Base-by-base conservation (phyloP, 306 rosid genomes). In the Mucuna pruriens region DNA sequence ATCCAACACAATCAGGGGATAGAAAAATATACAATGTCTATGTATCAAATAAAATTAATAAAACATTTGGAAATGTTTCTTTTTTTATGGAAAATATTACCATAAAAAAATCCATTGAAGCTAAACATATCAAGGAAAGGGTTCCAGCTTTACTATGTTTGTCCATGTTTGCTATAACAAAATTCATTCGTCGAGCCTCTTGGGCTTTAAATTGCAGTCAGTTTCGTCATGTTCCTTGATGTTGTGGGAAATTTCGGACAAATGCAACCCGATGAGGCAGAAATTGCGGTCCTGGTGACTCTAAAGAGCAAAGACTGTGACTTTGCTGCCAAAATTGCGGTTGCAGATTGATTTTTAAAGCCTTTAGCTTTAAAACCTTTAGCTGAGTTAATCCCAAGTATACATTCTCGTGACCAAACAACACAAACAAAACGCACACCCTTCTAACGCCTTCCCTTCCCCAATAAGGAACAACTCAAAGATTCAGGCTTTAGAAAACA, bases 331-430 rank as follows among this genome's bases (percentile, higher is more conserved):
- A n/a, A n/a, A n/a, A n/a, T n/a, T n/a, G n/a, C n/a, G n/a, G n/a
- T n/a, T n/a, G n/a, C n/a, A n/a, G n/a, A n/a, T n/a, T n/a, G n/a
- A n/a, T n/a, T n/a, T n/a, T n/a, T n/a, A n/a, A n/a, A n/a, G n/a
- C n/a, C n/a, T n/a, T n/a, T n/a, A n/a, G n/a, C n/a, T n/a, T n/a
- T n/a, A n/a, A n/a, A n/a, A n/a, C n/a, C n/a, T n/a, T n/a, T n/a
- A n/a, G 10, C 38, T 46, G 29, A 44, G 5, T 44, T n/a, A 6
- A 42, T 34, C 12, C 7, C 40, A 65, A 51, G 60, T n/a, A n/a
- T n/a, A n/a, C n/a, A 75, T 36, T 74, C 74, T 45, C 20, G 55
- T 2, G 7, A 65, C 38, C 31, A 74, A 68, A 80, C 36, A 57
- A 60, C 46, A 77, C 61, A 55, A 58, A 65, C 15, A 58, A n/a